Evolutionary conservation across 2,329 filamentous ascomycete genomes (phyloP).

Genomic region (Neonectria coccinea): DNA sequence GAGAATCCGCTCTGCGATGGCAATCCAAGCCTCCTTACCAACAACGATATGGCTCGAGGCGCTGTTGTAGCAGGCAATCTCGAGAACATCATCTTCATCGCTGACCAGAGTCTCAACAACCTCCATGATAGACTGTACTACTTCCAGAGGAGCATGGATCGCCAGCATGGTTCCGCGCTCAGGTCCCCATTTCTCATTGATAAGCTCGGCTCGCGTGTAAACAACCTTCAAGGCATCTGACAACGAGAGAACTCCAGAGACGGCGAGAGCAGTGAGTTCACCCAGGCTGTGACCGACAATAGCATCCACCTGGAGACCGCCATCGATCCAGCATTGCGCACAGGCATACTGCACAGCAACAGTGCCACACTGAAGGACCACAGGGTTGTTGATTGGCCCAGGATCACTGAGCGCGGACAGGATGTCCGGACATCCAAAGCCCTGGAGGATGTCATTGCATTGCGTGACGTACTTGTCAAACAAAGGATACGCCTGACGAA

Average conservation of each 20-base stretch:
- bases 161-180: slow-evolving; percentile 53
- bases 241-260: slow-evolving; percentile 49
- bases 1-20: slow-evolving; percentile 19
- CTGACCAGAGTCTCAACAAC: slow-evolving; percentile 12
- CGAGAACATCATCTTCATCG: slow-evolving; percentile 21
- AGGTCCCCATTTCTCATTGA: slow-evolving; percentile 48
- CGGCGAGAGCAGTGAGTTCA: slow-evolving; percentile 51
- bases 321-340: slow-evolving; percentile 39
- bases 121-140: slow-evolving; percentile 24
- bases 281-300: slow-evolving; percentile 54
- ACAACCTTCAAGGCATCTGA: slow-evolving; percentile 48
- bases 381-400: slow-evolving; percentile 43
- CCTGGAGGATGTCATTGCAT: slow-evolving; percentile 47
- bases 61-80: slow-evolving; percentile 37
- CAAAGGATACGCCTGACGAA: slow-evolving; percentile 30
- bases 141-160: slow-evolving; percentile 34
- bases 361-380: slow-evolving; percentile 47
- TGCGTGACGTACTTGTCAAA: slow-evolving; percentile 50
- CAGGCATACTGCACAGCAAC: slow-evolving; percentile 38
- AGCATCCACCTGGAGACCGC: slow-evolving; percentile 28
- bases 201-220: slow-evolving; percentile 46
- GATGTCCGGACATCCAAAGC: slow-evolving; percentile 47
- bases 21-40: slow-evolving; percentile 18
- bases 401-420: slow-evolving; percentile 47
- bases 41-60: slow-evolving; percentile 28